phyloP scores from a whole-genome alignment of 441 rosid genomes.

The Erodium moschatum region DNA sequence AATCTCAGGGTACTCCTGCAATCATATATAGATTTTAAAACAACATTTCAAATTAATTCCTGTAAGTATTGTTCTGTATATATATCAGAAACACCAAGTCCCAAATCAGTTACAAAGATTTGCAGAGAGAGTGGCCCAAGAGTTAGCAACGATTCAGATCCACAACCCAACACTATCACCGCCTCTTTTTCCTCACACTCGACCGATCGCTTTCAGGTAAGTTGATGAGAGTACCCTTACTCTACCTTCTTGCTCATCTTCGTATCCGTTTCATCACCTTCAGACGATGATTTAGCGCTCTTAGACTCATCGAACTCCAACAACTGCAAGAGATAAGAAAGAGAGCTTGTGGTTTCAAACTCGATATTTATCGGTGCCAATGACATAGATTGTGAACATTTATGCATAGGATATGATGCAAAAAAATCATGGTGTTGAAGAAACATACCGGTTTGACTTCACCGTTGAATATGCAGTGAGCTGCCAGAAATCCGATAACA shows the following conservation, averaged over 20 bases:
- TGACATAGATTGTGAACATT: neutral
- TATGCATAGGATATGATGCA: neutral
- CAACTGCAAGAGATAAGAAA: slow-evolving; percentile 43
- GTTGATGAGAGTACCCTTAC: slow-evolving; percentile 12
- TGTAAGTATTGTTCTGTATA: too few relatives aligned
- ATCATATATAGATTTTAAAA: too few relatives aligned
- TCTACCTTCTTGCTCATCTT: slow-evolving; percentile 52
- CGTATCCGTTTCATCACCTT: slow-evolving; percentile 27
- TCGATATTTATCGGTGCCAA: neutral
- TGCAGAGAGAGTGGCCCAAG: neutral
- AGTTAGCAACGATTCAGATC: too few relatives aligned
- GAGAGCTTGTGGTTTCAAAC: neutral
- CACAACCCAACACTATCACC: too few relatives aligned
- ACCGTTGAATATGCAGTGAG: slow-evolving; percentile 78
- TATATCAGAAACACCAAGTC: neutral
- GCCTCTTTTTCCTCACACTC: too few relatives aligned
- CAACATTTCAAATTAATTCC: too few relatives aligned
- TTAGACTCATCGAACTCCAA: slow-evolving; percentile 86
- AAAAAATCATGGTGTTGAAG: slow-evolving; percentile 2
- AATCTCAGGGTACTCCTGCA: too few relatives aligned
- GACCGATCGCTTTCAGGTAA: too few relatives aligned
- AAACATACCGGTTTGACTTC: slow-evolving; percentile 75
- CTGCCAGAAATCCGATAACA: slow-evolving; percentile 81
- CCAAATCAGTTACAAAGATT: neutral
- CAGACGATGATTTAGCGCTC: slow-evolving; percentile 27